Evolutionary conservation across 257 asterid genomes (phyloP).

Genomic region (Salvia rosmarinus): DNA sequence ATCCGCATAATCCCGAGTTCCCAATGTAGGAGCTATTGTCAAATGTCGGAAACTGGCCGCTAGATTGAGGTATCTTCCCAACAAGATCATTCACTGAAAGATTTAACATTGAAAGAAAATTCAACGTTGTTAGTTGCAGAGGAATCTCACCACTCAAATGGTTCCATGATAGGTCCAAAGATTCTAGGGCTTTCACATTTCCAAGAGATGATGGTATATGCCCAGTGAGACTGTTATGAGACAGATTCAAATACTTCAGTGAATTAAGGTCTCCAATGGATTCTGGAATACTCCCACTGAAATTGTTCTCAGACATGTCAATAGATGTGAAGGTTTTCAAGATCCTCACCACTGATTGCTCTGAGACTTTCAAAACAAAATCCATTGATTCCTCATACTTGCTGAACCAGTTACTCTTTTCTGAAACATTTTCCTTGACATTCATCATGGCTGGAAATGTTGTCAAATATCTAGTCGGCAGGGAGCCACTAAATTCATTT

Average conservation of each 20-base stretch:
- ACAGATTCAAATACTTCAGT: neutral
- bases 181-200: neutral
- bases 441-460: neutral
- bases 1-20: slow-evolving; percentile 8
- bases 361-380: neutral
- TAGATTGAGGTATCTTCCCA: slow-evolving; percentile 9
- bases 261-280: neutral
- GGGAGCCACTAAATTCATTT: too few relatives aligned
- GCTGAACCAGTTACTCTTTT: neutral
- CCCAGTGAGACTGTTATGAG: neutral
- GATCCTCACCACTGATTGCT: neutral
- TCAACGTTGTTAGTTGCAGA: neutral
- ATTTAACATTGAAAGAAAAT: neutral
- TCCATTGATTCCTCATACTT: neutral
- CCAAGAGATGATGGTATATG: neutral
- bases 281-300: neutral
- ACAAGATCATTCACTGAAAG: slow-evolving; percentile 21
- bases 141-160: neutral
- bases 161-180: neutral
- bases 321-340: neutral
- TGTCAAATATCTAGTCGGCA: too few relatives aligned
- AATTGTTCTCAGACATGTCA: neutral
- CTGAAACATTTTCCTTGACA: neutral
- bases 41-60: slow-evolving; percentile 10
- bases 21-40: neutral